Percentiles rank a stretch among this genome's conserved stretches.
These are phyloP conservation scores for Lactifluus hygrophoroides DNA, from an alignment of 768 basidiomycete genomes.

Conservation along the genomic window DNA sequence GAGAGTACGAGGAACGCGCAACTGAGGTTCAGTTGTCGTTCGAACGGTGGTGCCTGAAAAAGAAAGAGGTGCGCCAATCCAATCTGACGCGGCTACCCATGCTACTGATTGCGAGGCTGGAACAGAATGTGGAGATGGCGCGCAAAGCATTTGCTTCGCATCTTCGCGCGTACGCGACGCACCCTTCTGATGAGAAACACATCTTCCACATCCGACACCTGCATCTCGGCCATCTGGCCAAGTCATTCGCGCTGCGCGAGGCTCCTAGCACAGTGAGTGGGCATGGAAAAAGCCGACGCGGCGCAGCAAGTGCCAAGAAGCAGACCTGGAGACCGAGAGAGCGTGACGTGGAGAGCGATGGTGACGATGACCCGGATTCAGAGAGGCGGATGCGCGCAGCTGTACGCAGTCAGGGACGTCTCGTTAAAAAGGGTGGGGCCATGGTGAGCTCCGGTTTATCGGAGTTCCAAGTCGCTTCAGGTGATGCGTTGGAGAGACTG, in stretches of 20 bases:
- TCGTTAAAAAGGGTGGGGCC: conserved; percentile 71
- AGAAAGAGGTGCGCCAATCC: conserved; percentile 74
- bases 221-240: conserved; percentile 90
- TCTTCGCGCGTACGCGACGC: conserved; percentile 94
- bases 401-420: conserved; percentile 74
- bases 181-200: conserved; percentile 90
- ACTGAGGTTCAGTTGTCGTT: conserved; percentile 94
- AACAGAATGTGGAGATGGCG: conserved; percentile 67
- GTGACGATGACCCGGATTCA: conserved; percentile 38
- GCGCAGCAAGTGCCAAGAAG: conserved; percentile 17
- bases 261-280: conserved; percentile 47
- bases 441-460: conserved; percentile 55
- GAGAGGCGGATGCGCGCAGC: conserved; percentile 82
- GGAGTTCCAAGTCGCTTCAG: conserved; percentile 75
- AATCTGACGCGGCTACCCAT: too few species aligned
- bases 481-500: conserved; percentile 53
- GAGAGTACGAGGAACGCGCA: conserved; percentile 80
- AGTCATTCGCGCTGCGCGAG: conserved; percentile 85
- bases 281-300: conserved; percentile 11
- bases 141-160: conserved; percentile 86
- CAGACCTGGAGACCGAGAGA: conserved; percentile 11
- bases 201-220: conserved; percentile 94
- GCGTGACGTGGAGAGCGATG: conserved; percentile 11
- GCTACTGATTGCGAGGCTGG: too few species aligned
- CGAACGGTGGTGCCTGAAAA: conserved; percentile 82